A percentile compares a stretch with the other conserved stretches of the same genome.
These are phyloP conservation scores for Neonectria hederae DNA, from an alignment of 2,329 filamentous ascomycete genomes.

Conservation along the genomic window DNA sequence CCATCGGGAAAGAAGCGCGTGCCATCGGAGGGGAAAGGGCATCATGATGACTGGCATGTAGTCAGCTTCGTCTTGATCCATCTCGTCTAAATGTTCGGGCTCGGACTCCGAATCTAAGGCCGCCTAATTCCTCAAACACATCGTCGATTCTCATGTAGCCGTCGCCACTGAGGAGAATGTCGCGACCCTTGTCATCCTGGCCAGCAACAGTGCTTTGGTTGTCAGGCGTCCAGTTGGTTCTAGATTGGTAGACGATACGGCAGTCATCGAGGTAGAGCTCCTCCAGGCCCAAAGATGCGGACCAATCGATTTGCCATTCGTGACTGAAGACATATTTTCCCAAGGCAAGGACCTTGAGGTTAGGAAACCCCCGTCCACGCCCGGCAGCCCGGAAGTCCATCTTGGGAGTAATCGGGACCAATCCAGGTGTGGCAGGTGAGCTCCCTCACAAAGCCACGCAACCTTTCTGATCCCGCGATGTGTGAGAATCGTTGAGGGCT, in stretches of 20 bases:
- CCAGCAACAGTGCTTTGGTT: neutral
- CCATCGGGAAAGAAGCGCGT: neutral
- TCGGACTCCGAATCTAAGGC: neutral
- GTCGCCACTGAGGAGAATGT: neutral
- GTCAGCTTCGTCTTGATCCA: too few relatives aligned
- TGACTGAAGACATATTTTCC: slow-evolving; percentile 53
- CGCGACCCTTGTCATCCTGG: neutral
- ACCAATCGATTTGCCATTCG: slow-evolving; percentile 56
- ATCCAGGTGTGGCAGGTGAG: slow-evolving; percentile 15
- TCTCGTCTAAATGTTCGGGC: neutral
- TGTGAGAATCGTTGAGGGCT: neutral
- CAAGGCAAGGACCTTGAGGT: slow-evolving; percentile 50
- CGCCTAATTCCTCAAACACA: neutral
- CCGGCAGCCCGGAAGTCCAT: slow-evolving; percentile 43
- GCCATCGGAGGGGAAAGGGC: neutral
- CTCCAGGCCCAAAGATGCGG: slow-evolving; percentile 50
- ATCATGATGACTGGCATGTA: neutral
- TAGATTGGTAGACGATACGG: slow-evolving; percentile 36
- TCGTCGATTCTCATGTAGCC: neutral
- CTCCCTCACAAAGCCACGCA: slow-evolving; percentile 1
- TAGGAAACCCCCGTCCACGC: slow-evolving; percentile 40
- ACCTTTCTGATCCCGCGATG: neutral
- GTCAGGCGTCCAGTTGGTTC: neutral
- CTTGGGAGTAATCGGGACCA: slow-evolving; percentile 31
- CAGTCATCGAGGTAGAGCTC: slow-evolving; percentile 55